Conservation (phyloP, 2,329 filamentous ascomycete species). For the Cladobotryum mycophilum region DNA sequence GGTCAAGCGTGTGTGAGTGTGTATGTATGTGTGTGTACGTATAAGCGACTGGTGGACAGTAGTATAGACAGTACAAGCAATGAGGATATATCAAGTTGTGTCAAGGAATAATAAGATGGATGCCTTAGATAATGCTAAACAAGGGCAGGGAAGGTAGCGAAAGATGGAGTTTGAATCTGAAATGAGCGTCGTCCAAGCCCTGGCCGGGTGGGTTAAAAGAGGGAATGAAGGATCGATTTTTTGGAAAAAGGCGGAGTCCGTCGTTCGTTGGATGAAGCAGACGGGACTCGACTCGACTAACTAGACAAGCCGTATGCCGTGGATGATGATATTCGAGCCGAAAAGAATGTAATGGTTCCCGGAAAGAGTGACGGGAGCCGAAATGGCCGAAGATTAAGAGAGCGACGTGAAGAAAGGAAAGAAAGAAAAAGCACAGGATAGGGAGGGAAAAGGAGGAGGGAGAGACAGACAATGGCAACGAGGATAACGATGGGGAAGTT, state of each 20-base stretch:
- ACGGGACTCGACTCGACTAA: neutral
- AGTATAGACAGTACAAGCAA: neutral
- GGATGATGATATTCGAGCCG: constrained; percentile 22
- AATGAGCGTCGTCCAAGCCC: constrained; percentile 21
- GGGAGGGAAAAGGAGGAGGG: constrained; percentile 27
- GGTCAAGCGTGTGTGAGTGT: neutral
- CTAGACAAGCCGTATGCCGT: constrained; percentile 7
- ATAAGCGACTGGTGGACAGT: neutral
- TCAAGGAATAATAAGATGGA: neutral
- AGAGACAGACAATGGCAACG: constrained; percentile 25
- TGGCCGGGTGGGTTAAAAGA: constrained; percentile 15
- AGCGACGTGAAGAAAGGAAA: constrained; percentile 44
- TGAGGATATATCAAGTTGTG: neutral
- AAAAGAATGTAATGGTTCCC: constrained; percentile 39
- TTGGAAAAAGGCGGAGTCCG: constrained; percentile 9
- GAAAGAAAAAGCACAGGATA: constrained; percentile 33
- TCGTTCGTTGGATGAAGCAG: constrained; percentile 2
- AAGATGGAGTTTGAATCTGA: constrained; percentile 14
- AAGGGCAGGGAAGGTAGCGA: constrained; percentile 11
- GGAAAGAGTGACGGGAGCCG: constrained; percentile 48
- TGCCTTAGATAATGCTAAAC: neutral
- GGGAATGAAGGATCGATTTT: constrained; percentile 7
- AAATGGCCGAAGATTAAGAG: constrained; percentile 40
- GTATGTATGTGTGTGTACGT: too few species aligned
- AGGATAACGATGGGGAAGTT: constrained; percentile 27